Conservation (phyloP, 2,329 filamentous ascomycete genomes). For the Sporothrix luriei region DNA sequence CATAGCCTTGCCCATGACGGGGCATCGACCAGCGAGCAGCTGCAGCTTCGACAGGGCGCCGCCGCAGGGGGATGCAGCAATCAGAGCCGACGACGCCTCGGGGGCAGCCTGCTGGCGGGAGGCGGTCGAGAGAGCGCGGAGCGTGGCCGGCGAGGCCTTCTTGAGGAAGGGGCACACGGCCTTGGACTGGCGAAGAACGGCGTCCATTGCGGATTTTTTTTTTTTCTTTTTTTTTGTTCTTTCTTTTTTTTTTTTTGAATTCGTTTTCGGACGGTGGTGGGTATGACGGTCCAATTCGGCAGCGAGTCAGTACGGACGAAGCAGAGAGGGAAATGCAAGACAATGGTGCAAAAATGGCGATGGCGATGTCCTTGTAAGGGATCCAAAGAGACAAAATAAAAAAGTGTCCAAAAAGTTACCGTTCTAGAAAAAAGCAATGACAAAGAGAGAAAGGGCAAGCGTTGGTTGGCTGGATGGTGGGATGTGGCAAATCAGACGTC, state of each 20-base stretch:
- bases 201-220: slow-evolving; percentile 68
- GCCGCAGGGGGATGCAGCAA: slow-evolving; percentile 66
- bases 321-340: slow-evolving; percentile 20
- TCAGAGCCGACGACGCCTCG: slow-evolving; percentile 19
- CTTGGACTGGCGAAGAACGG: slow-evolving; percentile 91
- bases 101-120: slow-evolving; percentile 52
- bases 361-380: neutral
- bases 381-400: neutral
- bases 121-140: slow-evolving; percentile 83
- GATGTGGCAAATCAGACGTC: slow-evolving; percentile 14
- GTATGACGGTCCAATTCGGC: slow-evolving; percentile 2
- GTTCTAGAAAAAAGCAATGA: slow-evolving; percentile 4
- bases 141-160: slow-evolving; percentile 86
- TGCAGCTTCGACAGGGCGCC: slow-evolving; percentile 97
- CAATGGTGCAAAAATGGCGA: neutral
- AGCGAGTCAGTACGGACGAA: neutral
- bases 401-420: slow-evolving; percentile 14
- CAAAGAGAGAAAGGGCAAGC: neutral
- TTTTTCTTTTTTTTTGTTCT: neutral
- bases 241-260: neutral
- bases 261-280: neutral
- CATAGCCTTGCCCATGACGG: slow-evolving; percentile 97
- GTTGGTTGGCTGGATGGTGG: slow-evolving; percentile 17
- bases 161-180: slow-evolving; percentile 97
- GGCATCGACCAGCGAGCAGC: slow-evolving; percentile 89